phyloP scores from a whole-genome alignment of 106 monocot genomes.

The Dioscorea dumetorum region DNA sequence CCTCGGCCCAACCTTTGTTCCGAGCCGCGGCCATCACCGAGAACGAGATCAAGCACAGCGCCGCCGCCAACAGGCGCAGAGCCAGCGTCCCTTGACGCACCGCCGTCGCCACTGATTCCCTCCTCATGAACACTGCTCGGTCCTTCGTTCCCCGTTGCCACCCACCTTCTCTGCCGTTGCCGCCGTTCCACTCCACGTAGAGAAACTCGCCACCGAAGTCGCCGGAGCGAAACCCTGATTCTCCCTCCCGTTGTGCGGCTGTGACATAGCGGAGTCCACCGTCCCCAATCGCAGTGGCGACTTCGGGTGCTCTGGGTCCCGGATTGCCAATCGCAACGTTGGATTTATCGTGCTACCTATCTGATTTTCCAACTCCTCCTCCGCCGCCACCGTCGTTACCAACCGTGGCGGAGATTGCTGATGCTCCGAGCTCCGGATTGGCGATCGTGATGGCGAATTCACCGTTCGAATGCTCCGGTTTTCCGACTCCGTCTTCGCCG shows the following conservation, averaged over 20 bases:
- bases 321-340: not conserved
- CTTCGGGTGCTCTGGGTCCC: conserved; percentile 2
- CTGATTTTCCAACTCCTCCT: too few relatives aligned
- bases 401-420: not conserved
- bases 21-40: conserved; percentile 62
- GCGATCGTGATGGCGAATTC: not conserved
- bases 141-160: not conserved
- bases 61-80: conserved; percentile 26
- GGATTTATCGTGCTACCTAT: not conserved
- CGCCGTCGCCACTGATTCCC: conserved; percentile 3
- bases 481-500: too few relatives aligned
- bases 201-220: not conserved
- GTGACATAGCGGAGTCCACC: not conserved
- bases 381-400: not conserved
- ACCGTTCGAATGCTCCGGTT: too few relatives aligned
- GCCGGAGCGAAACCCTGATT: not conserved
- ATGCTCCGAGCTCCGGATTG: not conserved
- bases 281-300: not conserved
- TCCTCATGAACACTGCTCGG: conserved; percentile 21
- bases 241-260: not conserved
- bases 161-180: not conserved
- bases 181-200: not conserved
- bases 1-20: conserved; percentile 54
- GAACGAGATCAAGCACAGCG: conserved; percentile 49
- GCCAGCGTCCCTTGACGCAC: conserved; percentile 16